These are phyloP conservation scores for Rosa lucieae DNA, from an alignment of 306 rosid genomes.

Conservation along the genomic window DNA sequence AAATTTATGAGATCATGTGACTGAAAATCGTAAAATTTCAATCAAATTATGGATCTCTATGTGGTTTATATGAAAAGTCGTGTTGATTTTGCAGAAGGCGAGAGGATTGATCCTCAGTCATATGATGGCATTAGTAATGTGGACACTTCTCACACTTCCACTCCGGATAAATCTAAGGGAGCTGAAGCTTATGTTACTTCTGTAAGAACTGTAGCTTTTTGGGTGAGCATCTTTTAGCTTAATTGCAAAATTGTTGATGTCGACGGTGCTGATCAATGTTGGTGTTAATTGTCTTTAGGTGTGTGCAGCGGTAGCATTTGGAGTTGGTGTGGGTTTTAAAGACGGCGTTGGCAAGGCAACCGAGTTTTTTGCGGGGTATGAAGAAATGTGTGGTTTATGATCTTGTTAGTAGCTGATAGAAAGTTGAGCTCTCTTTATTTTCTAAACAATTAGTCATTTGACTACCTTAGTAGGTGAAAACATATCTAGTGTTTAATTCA, in stretches of 20 bases:
- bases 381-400: constrained; percentile 8
- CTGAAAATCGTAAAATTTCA: background rate
- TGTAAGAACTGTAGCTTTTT: constrained; percentile 66
- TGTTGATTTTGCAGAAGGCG: constrained; percentile 42
- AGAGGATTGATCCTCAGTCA: constrained; percentile 41
- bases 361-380: constrained; percentile 93
- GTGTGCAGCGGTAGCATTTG: constrained; percentile 74
- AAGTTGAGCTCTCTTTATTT: background rate
- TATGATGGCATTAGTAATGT: constrained; percentile 31
- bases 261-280: background rate
- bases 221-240: constrained; percentile 54
- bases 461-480: background rate
- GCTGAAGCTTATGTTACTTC: constrained; percentile 53
- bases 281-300: constrained; percentile 46
- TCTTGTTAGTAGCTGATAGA: background rate
- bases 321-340: constrained; percentile 72
- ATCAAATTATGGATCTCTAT: background rate
- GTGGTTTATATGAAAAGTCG: background rate
- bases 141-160: constrained; percentile 22
- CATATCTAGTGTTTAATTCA: background rate
- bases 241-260: constrained; percentile 19
- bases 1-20: background rate
- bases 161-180: constrained; percentile 34
- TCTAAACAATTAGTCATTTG: background rate
- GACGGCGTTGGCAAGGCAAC: constrained; percentile 78